Conservation (phyloP, 371 early-diverging fungal species). For the Syncephalastrum monosporum region DNA sequence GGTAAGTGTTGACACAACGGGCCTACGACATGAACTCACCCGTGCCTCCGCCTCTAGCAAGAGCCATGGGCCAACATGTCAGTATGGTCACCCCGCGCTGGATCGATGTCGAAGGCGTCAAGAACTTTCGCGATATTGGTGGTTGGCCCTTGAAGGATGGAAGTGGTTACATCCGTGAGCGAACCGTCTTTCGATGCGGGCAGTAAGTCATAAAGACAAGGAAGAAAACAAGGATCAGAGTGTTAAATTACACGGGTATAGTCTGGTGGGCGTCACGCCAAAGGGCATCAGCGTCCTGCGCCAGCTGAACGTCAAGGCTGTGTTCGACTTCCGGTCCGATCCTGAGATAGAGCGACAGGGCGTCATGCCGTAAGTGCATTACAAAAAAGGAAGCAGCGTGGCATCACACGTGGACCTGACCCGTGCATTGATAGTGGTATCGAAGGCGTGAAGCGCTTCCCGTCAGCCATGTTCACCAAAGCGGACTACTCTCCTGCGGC, state of each 20-base stretch:
- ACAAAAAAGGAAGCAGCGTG: neutral
- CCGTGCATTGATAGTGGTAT: slow-evolving; percentile 22
- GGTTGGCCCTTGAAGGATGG: slow-evolving; percentile 48
- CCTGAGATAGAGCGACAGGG: slow-evolving; percentile 53
- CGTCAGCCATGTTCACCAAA: slow-evolving; percentile 57
- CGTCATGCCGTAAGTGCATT: slow-evolving; percentile 34
- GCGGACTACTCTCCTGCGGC: slow-evolving; percentile 64
- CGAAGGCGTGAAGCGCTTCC: slow-evolving; percentile 36
- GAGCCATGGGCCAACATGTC: slow-evolving; percentile 26
- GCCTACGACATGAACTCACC: neutral
- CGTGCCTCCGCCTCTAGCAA: slow-evolving; percentile 20
- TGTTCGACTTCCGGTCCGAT: slow-evolving; percentile 59
- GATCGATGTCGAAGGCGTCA: slow-evolving; percentile 61
- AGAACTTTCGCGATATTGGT: slow-evolving; percentile 64
- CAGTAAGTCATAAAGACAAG: slow-evolving; percentile 20
- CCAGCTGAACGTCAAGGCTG: slow-evolving; percentile 50
- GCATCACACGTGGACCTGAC: neutral
- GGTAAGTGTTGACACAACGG: slow-evolving; percentile 13
- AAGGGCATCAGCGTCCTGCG: slow-evolving; percentile 44
- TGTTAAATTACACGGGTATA: slow-evolving; percentile 4
- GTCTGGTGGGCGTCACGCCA: slow-evolving; percentile 35
- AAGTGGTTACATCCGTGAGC: slow-evolving; percentile 46
- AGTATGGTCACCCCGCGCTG: slow-evolving; percentile 35
- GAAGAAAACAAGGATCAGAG: neutral
- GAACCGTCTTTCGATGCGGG: slow-evolving; percentile 38